Evolutionary conservation across 1,139 yeast genomes (phyloP).

Genomic region (Debaryomyces coudertii): DNA sequence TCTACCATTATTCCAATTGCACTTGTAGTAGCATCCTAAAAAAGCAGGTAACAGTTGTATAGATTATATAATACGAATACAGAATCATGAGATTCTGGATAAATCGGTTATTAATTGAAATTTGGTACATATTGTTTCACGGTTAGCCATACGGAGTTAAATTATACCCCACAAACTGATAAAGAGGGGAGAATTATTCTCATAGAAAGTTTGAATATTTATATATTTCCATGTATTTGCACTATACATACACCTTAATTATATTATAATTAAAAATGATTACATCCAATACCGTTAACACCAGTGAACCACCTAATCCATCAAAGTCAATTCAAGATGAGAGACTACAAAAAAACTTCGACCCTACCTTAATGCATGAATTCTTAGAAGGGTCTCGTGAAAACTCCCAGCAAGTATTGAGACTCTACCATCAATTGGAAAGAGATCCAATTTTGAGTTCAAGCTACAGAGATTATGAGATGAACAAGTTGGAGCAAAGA

Average conservation of each 20-base stretch:
- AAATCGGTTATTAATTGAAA: slow-evolving; percentile 4
- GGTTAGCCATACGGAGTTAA: not conserved
- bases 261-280: not conserved
- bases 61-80: not conserved
- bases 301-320: slow-evolving; percentile 40
- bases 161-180: slow-evolving; percentile 8
- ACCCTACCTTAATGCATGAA: slow-evolving; percentile 40
- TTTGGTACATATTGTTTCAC: not conserved
- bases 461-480: slow-evolving; percentile 39
- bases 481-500: slow-evolving; percentile 38
- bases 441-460: slow-evolving; percentile 46
- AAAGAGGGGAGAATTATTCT: slow-evolving; percentile 8
- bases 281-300: slow-evolving; percentile 16
- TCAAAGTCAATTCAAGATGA: slow-evolving; percentile 34
- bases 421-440: slow-evolving; percentile 42
- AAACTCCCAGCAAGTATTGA: slow-evolving; percentile 32
- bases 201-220: not conserved
- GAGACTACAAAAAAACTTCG: slow-evolving; percentile 33
- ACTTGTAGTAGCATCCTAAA: too few relatives aligned
- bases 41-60: not conserved
- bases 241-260: not conserved
- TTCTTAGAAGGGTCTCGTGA: slow-evolving; percentile 45
- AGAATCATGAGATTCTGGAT: slow-evolving; percentile 5
- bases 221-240: not conserved
- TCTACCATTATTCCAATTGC: too few relatives aligned